Conservation (phyloP, 495 filamentous ascomycete genomes). For the Xylaria sp. region DNA sequence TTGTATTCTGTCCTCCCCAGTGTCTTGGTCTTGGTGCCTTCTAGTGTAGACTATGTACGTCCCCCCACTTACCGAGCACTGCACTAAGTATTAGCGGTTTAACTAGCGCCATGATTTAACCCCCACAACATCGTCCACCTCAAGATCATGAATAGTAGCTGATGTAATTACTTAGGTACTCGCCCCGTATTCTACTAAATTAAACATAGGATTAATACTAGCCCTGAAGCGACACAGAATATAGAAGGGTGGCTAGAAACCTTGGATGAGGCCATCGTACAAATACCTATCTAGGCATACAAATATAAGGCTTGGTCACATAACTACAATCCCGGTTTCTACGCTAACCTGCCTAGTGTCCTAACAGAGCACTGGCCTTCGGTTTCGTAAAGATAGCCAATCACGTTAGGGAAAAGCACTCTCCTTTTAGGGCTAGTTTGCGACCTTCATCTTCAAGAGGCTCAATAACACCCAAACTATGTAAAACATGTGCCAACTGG, state of each 20-base stretch:
- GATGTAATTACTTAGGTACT: too few relatives aligned
- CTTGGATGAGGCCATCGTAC: too few relatives aligned
- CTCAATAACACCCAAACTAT: background rate
- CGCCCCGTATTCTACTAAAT: background rate
- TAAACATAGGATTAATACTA: too few relatives aligned
- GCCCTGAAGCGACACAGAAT: too few relatives aligned
- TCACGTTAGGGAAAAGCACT: background rate
- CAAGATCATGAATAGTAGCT: too few relatives aligned
- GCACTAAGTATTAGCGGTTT: background rate
- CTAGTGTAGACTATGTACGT: background rate
- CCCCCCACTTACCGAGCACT: background rate
- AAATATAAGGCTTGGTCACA: too few relatives aligned
- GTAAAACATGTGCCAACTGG: background rate
- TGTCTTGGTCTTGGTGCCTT: background rate
- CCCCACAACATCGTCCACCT: too few relatives aligned
- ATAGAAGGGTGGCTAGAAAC: too few relatives aligned
- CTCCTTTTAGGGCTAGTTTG: conserved; percentile 15
- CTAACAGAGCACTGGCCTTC: conserved; percentile 1
- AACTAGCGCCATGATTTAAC: background rate
- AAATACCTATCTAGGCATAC: too few relatives aligned
- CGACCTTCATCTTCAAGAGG: background rate
- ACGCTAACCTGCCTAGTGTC: too few relatives aligned
- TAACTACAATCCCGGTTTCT: too few relatives aligned
- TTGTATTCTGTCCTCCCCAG: background rate
- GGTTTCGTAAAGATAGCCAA: conserved; percentile 19